Conservation (phyloP, 2,329 filamentous ascomycete genomes). For the Rhinocladiella mackenziei region DNA sequence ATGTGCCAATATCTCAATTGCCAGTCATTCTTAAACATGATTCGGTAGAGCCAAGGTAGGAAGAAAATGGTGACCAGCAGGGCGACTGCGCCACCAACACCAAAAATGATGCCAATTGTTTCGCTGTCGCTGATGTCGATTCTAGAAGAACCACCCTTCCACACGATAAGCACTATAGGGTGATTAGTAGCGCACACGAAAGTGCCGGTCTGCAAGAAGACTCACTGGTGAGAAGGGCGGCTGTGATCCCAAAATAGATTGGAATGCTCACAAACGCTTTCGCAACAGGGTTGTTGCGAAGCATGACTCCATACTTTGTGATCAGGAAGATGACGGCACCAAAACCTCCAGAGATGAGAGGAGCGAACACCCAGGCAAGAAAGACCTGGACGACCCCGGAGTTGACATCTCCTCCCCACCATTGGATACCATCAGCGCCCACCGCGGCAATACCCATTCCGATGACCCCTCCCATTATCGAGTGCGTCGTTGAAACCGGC, state of each 20-base stretch:
- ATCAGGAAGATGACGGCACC: conserved; percentile 65
- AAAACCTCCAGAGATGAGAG: conserved; percentile 61
- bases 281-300: conserved; percentile 59
- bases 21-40: conserved; percentile 14
- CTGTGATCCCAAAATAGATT: background rate
- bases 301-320: conserved; percentile 66
- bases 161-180: conserved; percentile 19
- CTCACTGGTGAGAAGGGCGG: background rate
- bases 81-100: conserved; percentile 1
- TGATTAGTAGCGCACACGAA: background rate
- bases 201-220: background rate
- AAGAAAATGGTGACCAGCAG: conserved; percentile 17
- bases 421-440: conserved; percentile 58
- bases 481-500: conserved; percentile 63
- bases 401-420: conserved; percentile 69
- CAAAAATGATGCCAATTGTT: conserved; percentile 1
- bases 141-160: conserved; percentile 15
- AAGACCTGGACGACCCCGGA: conserved; percentile 41
- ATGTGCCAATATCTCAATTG: conserved; percentile 14
- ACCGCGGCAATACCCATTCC: conserved; percentile 65
- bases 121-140: conserved; percentile 4
- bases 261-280: conserved; percentile 2
- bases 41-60: conserved; percentile 15
- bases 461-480: conserved; percentile 63
- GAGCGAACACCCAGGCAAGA: conserved; percentile 59